Conservation (phyloP, 192 early-diverging fungal species). For the Chytriomyces sp. region DNA sequence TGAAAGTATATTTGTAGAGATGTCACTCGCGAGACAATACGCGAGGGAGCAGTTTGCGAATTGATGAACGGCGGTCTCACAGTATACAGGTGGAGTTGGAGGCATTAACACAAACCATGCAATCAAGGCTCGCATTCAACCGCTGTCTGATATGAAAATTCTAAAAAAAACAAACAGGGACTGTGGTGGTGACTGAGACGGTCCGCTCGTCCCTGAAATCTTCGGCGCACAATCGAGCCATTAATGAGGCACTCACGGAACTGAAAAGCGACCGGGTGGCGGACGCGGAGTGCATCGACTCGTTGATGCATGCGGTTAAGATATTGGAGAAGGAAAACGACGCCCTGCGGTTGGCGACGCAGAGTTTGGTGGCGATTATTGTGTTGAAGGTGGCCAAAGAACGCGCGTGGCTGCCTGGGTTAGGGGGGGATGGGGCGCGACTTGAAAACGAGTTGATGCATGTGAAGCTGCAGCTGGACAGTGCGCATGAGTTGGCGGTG, state of each 20-base stretch:
- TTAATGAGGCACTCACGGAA: constrained; percentile 12
- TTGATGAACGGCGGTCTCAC: too few species aligned
- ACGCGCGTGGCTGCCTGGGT: neutral
- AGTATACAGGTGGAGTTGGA: too few species aligned
- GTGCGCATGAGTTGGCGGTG: neutral
- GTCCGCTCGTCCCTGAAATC: constrained; percentile 9
- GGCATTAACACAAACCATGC: too few species aligned
- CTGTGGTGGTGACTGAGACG: neutral
- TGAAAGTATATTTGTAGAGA: too few species aligned
- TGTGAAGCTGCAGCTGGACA: neutral
- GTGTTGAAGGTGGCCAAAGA: neutral
- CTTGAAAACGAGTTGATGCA: neutral
- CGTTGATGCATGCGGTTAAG: neutral
- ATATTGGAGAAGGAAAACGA: neutral
- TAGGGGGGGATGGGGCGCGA: neutral
- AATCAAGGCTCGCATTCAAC: too few species aligned
- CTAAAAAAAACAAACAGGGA: neutral
- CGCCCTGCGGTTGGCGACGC: neutral
- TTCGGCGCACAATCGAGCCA: neutral
- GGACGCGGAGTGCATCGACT: neutral
- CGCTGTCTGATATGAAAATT: too few species aligned
- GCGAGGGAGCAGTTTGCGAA: too few species aligned
- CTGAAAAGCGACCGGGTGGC: neutral
- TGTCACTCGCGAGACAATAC: too few species aligned
- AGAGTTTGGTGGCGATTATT: neutral